phyloP scores from a whole-genome alignment of 2,329 filamentous ascomycete species.

The Fusarium sp. region DNA sequence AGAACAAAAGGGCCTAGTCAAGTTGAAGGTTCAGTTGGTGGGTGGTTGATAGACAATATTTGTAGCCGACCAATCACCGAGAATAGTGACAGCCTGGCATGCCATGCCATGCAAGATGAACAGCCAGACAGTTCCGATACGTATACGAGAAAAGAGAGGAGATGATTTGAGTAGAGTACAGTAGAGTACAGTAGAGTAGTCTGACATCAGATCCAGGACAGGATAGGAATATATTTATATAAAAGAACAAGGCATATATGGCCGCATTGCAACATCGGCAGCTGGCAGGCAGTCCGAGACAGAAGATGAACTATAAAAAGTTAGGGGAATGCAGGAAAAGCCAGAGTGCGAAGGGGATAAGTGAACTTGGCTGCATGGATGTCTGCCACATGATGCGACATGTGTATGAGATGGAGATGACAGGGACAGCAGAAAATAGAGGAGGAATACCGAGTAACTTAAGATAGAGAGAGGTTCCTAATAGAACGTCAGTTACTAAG shows the following conservation, averaged over 20 bases:
- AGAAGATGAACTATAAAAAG: background rate
- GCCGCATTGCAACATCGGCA: background rate
- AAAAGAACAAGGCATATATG: background rate
- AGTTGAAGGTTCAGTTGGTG: background rate
- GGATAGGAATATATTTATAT: background rate
- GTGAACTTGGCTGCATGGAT: background rate
- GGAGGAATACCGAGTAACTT: background rate
- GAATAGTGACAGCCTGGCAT: constrained; percentile 11
- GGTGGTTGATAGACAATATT: constrained; percentile 9
- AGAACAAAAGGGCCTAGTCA: background rate
- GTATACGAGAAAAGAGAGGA: background rate
- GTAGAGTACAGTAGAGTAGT: background rate
- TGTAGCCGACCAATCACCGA: constrained; percentile 37
- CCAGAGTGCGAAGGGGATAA: background rate
- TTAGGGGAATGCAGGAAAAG: background rate
- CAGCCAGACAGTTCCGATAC: background rate
- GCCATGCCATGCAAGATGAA: background rate
- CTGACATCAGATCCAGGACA: background rate
- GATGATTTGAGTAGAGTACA: background rate
- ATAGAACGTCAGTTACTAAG: background rate
- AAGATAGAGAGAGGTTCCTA: background rate
- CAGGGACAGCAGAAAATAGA: background rate
- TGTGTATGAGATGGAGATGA: background rate
- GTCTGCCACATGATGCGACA: background rate
- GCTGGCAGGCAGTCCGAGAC: background rate